These are phyloP conservation scores for Fusarium sp. DNA, from an alignment of 2,329 filamentous ascomycete species.

Conservation along the genomic window DNA sequence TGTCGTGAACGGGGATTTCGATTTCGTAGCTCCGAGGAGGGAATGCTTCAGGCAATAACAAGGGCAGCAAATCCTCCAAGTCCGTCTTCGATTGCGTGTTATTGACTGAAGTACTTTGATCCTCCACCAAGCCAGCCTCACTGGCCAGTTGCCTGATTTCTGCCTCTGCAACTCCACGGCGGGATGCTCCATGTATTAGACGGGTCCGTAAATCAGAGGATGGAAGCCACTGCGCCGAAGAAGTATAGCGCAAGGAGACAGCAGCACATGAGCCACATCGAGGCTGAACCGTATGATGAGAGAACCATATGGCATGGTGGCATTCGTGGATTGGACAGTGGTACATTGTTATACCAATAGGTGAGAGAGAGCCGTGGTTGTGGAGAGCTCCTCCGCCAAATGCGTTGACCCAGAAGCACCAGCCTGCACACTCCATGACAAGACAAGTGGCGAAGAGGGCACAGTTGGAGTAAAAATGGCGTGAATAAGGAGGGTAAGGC, in stretches of 20 bases:
- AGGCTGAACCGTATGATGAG: conserved; percentile 37
- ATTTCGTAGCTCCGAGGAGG: not conserved
- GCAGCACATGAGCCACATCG: conserved; percentile 51
- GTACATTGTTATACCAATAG: conserved; percentile 44
- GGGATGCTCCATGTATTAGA: conserved; percentile 3
- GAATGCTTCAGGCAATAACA: not conserved
- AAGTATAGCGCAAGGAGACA: conserved; percentile 39
- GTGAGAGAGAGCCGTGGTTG: conserved; percentile 32
- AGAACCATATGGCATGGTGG: conserved; percentile 44
- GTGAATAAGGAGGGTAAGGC: not conserved
- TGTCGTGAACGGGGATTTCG: conserved; percentile 40
- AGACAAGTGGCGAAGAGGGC: not conserved
- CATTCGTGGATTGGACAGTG: conserved; percentile 46
- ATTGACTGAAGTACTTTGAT: not conserved
- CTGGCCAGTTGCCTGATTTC: conserved; percentile 8
- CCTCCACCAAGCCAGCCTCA: not conserved
- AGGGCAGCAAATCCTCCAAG: not conserved
- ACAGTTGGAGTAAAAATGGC: not conserved
- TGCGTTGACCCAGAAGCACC: conserved; percentile 36
- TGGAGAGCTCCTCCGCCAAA: conserved; percentile 6
- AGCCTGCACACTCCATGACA: conserved; percentile 40
- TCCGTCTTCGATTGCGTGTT: not conserved
- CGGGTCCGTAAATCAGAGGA: conserved; percentile 26
- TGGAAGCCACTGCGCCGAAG: conserved; percentile 37
- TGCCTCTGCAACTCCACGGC: not conserved